Conservation (phyloP, 306 rosid genomes). For the Quercus robur region DNA sequence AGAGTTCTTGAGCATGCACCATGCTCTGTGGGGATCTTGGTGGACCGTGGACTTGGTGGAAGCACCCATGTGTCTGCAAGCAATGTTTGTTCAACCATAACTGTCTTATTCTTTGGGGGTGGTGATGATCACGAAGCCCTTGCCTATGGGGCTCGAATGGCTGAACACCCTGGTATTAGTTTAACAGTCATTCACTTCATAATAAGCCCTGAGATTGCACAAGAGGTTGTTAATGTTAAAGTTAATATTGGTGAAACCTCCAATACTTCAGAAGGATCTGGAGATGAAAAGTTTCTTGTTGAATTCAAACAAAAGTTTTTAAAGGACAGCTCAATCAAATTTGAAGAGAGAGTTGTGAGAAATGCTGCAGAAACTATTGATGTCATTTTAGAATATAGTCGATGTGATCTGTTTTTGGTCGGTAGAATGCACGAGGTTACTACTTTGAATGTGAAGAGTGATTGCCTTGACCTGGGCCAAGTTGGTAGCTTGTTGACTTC, state of each 20-base stretch:
- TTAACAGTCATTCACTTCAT: constrained; percentile 36
- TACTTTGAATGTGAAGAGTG: constrained; percentile 30
- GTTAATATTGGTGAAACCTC: constrained; percentile 15
- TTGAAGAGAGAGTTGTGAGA: constrained; percentile 34
- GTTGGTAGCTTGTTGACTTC: constrained; percentile 44
- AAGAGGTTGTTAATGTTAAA: constrained; percentile 22
- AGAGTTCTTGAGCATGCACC: constrained; percentile 52
- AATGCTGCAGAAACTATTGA: constrained; percentile 26
- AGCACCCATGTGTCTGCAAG: constrained; percentile 52
- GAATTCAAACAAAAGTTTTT: constrained; percentile 29
- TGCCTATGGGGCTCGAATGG: constrained; percentile 61
- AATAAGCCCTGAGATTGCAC: constrained; percentile 14
- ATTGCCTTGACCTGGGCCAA: constrained; percentile 56
- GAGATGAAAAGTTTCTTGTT: constrained; percentile 21
- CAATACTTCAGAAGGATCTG: neutral
- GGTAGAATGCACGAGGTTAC: constrained; percentile 44
- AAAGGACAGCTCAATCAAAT: constrained; percentile 25
- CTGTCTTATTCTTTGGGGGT: constrained; percentile 59
- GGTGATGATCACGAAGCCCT: constrained; percentile 62
- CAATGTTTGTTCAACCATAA: constrained; percentile 35
- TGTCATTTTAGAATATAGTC: constrained; percentile 20
- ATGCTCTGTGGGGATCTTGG: constrained; percentile 69
- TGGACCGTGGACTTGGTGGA: constrained; percentile 77
- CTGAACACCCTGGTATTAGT: constrained; percentile 60
- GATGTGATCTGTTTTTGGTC: constrained; percentile 47